Evolutionary conservation across 768 basidiomycete species (phyloP), one percentile per base, ranked within the genome.

Genomic region (Boletus vinaceobasis): DNA sequence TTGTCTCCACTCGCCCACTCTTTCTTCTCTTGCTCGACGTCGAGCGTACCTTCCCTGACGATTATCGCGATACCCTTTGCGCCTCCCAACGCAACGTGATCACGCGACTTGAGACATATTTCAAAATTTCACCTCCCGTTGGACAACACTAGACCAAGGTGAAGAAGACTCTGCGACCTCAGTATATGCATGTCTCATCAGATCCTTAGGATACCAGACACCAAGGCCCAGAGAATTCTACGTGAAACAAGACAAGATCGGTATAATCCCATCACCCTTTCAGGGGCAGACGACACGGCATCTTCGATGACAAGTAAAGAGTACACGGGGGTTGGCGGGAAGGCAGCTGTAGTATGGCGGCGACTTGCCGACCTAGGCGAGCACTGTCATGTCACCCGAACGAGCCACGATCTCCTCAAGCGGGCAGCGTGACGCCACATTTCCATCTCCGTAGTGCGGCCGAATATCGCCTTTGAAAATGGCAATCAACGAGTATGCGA

Each of bases 171-270:
- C 29, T 32, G 38, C 38, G 23, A 43, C 19, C 26, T 36, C 53
- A 36, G 21, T 3, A 21, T 43, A 39, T 40, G n/a, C 53, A 26
- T 23, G 11, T 49, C 63, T 62, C 56, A 55, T 27, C 37, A 48
- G 40, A 43, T 46, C 27, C 21, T 47, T 42, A 23, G 23, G 86
- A 88, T 59, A 70, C 83, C 43, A 79, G 77, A 61, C 77, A 81
- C 62, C 86, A 88, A 74, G 96, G 98, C 78, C 96, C 96, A 53
- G 95, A 98, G 72, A 93, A 95, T 84, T 93, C 68, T 99, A 97
- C 72, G 94, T 98, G 60, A 92, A 88, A 71, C 96, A 99, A 77
- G 90, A 97, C 72, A 85, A 93, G 71, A 98, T 99, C 66, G 96
- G 96, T 96, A 61, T 40, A 78, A 71, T 53, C 54, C 43, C 43